Percentiles rank a stretch among this genome's conserved stretches.
phyloP scores from a whole-genome alignment of 208 protist species.

The Leishmania gerbilli region DNA sequence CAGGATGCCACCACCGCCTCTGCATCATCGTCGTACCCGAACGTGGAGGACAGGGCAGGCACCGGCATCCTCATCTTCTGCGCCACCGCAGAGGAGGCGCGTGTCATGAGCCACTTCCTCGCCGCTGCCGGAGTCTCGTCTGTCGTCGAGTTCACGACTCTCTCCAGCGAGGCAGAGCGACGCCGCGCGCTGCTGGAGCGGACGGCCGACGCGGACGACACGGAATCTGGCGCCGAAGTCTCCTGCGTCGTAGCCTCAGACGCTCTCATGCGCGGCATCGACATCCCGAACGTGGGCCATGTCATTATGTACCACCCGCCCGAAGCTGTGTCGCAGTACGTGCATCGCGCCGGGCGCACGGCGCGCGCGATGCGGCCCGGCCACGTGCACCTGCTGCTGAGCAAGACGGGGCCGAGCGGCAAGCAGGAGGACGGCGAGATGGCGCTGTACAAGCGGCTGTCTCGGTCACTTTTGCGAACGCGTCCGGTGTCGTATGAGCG shows the following conservation, averaged over 20 bases:
- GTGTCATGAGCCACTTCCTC: conserved; percentile 89
- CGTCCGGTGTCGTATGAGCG: conserved; percentile 78
- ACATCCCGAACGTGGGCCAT: conserved; percentile 84
- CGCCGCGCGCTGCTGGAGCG: conserved; percentile 62
- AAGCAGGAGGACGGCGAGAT: conserved; percentile 75
- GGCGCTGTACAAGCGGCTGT: conserved; percentile 62
- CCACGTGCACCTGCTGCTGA: conserved; percentile 80
- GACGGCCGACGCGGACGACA: neutral
- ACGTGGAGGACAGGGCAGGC: conserved; percentile 57
- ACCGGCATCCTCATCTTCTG: conserved; percentile 83
- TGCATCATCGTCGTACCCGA: conserved; percentile 42
- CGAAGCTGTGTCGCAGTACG: conserved; percentile 93
- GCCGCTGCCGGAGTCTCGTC: conserved; percentile 58
- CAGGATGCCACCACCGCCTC: neutral
- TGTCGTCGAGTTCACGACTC: conserved; percentile 87
- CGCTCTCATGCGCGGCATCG: conserved; percentile 90
- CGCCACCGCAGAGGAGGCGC: conserved; percentile 85
- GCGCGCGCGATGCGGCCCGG: conserved; percentile 91
- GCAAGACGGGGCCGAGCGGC: conserved; percentile 66
- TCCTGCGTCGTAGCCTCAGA: conserved; percentile 83
- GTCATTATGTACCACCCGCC: conserved; percentile 93
- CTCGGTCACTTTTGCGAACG: conserved; percentile 51
- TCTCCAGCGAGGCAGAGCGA: conserved; percentile 72
- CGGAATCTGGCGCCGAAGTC: neutral
- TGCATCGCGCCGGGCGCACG: conserved; percentile 96